Percentiles rank a stretch among this genome's conserved stretches.
These are phyloP conservation scores for Saccharomyces hybrid DNA, from an alignment of 1,139 yeast species.

Conservation along the genomic window DNA sequence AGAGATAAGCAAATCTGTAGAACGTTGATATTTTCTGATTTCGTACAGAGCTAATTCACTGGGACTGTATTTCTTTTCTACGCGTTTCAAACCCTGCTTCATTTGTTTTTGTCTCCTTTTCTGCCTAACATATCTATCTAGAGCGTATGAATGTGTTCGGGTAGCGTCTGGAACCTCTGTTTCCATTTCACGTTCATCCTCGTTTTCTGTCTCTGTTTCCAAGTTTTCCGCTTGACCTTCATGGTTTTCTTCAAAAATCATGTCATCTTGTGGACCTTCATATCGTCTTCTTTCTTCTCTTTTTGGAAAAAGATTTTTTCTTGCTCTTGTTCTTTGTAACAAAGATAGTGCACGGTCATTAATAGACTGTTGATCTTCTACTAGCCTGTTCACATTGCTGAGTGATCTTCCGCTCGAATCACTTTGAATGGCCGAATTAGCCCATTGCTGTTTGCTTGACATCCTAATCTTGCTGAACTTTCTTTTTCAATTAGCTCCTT, in stretches of 20 bases:
- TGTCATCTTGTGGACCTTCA: conserved; percentile 7
- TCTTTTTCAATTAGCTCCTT: neutral
- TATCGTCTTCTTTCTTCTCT: conserved; percentile 20
- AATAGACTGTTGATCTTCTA: conserved; percentile 20
- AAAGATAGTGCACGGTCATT: conserved; percentile 27
- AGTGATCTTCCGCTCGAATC: neutral
- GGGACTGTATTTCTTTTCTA: conserved; percentile 53
- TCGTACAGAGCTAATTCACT: conserved; percentile 74
- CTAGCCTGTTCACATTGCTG: conserved; percentile 12
- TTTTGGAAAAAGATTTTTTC: conserved; percentile 20
- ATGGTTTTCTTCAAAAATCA: neutral
- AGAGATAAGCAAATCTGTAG: conserved; percentile 68
- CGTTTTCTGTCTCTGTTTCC: neutral
- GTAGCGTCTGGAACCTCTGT: neutral
- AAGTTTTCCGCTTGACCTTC: neutral
- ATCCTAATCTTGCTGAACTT: neutral
- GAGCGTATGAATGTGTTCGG: neutral
- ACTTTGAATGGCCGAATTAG: neutral
- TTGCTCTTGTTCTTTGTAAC: conserved; percentile 27
- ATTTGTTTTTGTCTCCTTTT: conserved; percentile 2
- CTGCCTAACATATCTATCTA: conserved; percentile 4
- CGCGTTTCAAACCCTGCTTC: conserved; percentile 3
- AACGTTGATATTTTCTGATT: conserved; percentile 68
- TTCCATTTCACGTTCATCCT: neutral
- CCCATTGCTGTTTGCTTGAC: neutral